Evolutionary conservation across 2,329 filamentous ascomycete genomes (phyloP), one percentile per base, ranked within the genome.

Genomic region (Ramularia collo-cygni): DNA sequence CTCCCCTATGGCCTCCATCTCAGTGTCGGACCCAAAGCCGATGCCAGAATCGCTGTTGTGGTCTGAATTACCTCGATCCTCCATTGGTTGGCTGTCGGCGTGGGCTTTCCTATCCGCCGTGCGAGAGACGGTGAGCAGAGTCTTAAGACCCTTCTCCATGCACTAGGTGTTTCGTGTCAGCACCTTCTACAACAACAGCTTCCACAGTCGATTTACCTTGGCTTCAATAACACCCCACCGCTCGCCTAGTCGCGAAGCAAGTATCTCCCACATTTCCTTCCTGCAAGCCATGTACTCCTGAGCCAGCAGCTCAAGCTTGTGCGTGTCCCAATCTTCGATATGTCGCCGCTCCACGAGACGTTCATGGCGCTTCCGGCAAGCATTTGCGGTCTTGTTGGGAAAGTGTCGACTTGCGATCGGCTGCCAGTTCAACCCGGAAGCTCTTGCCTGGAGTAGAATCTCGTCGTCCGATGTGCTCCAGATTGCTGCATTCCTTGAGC

Each of bases 281-380:
- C 88, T 76, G 67, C 84, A 76, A 46, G 72, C 73, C 76, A 87
- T 85, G 64, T 94, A 94, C 58, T 84, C 81, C 59, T 76, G 77
- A 27, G 85, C 83, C 28, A 94, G 69, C 8, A 72, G 71, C 59
- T 90, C 83, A 16, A 89, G 70, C 67, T 85, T 85, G 51, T 80
- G 70, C 14, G 75, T 75, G 54, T 90, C 84, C 81, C 85, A 92
- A 55, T 89, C 83, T 53, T 86, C 81, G 34, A 79, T 76, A 42
- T 80, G 79, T 58, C 70, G 58, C 50, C 81, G 78, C 65, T 90
- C 83, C 72, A 90, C 81, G 50, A 94, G 68, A 28, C 87, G 75
- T 65, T 94, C 87, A 56, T 93, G 86, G 40, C 87, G 78, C 67
- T 94, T 94, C 49, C 87, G 84, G 65, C 87, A 94, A 13, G 88